phyloP scores from a whole-genome alignment of 2,329 filamentous ascomycete species.

The Xylogone sp. region DNA sequence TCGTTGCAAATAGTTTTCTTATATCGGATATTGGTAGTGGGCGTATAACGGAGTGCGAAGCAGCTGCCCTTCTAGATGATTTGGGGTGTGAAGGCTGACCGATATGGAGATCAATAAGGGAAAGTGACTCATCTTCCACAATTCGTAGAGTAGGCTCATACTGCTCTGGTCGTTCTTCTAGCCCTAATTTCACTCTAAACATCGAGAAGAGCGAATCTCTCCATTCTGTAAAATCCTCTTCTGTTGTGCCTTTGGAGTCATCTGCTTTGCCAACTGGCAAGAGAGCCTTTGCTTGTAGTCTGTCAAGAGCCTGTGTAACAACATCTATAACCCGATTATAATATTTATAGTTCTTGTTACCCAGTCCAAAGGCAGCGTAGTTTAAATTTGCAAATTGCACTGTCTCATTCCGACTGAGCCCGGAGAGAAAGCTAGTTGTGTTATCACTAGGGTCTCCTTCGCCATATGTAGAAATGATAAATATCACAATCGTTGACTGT shows the following conservation, averaged over 20 bases:
- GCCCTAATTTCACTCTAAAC: constrained; percentile 1
- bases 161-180: background rate
- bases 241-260: constrained; percentile 21
- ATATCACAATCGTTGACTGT: constrained; percentile 27
- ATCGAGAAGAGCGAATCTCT: constrained; percentile 19
- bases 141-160: constrained; percentile 1
- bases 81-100: constrained; percentile 10
- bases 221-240: constrained; percentile 35
- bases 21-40: constrained; percentile 6
- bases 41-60: constrained; percentile 8
- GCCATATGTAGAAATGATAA: constrained; percentile 36
- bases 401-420: constrained; percentile 21
- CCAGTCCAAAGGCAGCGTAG: constrained; percentile 35
- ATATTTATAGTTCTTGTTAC: constrained; percentile 35
- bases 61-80: background rate
- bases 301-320: constrained; percentile 19
- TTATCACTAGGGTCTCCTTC: constrained; percentile 40
- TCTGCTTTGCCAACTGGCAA: constrained; percentile 28
- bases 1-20: constrained; percentile 8
- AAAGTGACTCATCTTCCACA: constrained; percentile 1
- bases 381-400: constrained; percentile 17
- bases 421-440: constrained; percentile 27
- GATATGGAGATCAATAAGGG: constrained; percentile 12
- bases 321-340: constrained; percentile 33
- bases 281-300: constrained; percentile 25